Conservation (phyloP, 441 rosid species). For the Gossypium trilobum region DNA sequence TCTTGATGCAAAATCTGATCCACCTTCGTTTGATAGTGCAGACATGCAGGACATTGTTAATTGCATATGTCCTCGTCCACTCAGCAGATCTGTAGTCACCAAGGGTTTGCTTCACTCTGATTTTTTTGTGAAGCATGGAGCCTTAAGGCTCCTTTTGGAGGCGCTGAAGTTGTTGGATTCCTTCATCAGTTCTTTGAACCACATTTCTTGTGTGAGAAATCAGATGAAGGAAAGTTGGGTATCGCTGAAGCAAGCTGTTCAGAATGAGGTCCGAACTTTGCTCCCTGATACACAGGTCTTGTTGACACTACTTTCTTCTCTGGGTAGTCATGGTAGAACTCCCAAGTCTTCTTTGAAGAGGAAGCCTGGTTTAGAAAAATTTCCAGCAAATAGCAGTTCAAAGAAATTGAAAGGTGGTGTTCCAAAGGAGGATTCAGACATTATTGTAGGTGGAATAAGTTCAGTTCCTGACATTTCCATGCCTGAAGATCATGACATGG, state of each 20-base stretch:
- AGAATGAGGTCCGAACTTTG: constrained; percentile 53
- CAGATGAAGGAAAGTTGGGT: constrained; percentile 32
- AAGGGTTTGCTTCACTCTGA: constrained; percentile 86
- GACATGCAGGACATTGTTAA: constrained; percentile 55
- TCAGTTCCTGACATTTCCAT: constrained; percentile 29
- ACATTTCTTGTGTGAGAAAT: constrained; percentile 24
- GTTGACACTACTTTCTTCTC: constrained; percentile 47
- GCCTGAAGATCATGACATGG: constrained; percentile 25
- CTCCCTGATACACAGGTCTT: constrained; percentile 85
- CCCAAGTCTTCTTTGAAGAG: constrained; percentile 39
- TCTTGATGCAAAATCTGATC: constrained; percentile 37
- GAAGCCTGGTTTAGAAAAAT: constrained; percentile 31
- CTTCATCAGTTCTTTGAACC: constrained; percentile 37
- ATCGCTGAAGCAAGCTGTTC: constrained; percentile 50
- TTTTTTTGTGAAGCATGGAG: constrained; percentile 71
- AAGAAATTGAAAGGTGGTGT: constrained; percentile 41
- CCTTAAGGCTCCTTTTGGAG: constrained; percentile 75
- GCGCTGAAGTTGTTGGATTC: constrained; percentile 57
- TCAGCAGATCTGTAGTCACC: constrained; percentile 60
- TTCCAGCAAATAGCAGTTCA: constrained; percentile 18
- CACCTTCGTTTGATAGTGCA: constrained; percentile 32
- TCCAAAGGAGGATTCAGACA: constrained; percentile 42
- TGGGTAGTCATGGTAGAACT: constrained; percentile 27
- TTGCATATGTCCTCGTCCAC: constrained; percentile 65
- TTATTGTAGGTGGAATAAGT: constrained; percentile 51